Evolutionary conservation across 345 rosid species (phyloP).

Genomic region (Rhizophora mangle): DNA sequence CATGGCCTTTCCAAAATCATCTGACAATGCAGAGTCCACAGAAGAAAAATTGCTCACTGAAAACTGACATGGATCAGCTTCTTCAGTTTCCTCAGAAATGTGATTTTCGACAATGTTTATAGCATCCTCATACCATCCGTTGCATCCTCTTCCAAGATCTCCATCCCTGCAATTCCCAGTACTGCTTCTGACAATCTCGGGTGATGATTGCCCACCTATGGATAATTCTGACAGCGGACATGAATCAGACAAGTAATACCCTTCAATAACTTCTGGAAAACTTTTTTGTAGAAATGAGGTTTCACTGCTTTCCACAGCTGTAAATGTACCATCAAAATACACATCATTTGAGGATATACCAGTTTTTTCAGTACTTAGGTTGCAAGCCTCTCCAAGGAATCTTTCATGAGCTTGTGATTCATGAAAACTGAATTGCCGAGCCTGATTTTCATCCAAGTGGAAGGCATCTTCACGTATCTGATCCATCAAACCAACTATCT

Average conservation of each 20-base stretch:
- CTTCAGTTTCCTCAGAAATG: conserved; percentile 56
- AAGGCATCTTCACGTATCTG: conserved; percentile 80
- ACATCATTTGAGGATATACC: conserved; percentile 33
- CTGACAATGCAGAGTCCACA: conserved; percentile 24
- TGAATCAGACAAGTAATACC: conserved; percentile 66
- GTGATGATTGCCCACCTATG: conserved; percentile 37
- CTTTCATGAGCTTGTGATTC: conserved; percentile 35
- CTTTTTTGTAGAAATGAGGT: conserved; percentile 45
- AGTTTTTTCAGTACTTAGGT: conserved; percentile 35
- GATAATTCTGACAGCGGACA: conserved; percentile 55
- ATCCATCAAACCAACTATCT: conserved; percentile 58
- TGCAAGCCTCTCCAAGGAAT: conserved; percentile 41
- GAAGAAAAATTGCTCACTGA: conserved; percentile 42
- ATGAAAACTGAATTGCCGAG: conserved; percentile 35
- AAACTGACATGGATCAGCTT: conserved; percentile 37
- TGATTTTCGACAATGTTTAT: conserved; percentile 71
- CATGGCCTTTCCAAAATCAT: conserved; percentile 40
- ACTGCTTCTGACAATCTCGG: conserved; percentile 27
- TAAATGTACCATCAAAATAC: conserved; percentile 38
- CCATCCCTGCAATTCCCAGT: conserved; percentile 32
- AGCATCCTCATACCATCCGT: conserved; percentile 75
- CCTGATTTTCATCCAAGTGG: conserved; percentile 40
- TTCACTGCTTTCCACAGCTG: conserved; percentile 49
- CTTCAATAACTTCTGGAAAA: conserved; percentile 74
- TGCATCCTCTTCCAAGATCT: conserved; percentile 47